A percentile compares a stretch with the other conserved stretches of the same genome.
Evolutionary conservation across 441 rosid genomes (phyloP).

Genomic region (Jatropha podagrica): DNA sequence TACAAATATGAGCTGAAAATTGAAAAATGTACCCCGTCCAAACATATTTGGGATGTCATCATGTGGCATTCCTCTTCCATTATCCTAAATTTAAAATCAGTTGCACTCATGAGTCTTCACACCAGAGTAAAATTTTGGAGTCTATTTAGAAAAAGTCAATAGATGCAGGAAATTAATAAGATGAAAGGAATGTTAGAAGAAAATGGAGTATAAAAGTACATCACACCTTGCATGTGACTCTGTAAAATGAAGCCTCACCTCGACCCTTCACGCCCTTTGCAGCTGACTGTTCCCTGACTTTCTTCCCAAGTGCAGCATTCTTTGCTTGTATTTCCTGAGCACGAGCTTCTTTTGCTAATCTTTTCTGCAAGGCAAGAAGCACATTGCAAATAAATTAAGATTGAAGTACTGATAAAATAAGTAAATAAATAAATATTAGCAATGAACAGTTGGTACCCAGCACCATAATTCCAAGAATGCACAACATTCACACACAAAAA

Average conservation of each 20-base stretch:
- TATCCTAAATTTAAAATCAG: slow-evolving; percentile 59
- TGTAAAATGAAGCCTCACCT: slow-evolving; percentile 92
- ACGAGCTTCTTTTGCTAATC: slow-evolving; percentile 91
- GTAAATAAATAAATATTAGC: not conserved
- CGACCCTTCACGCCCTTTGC: slow-evolving; percentile 72
- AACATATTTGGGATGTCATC: slow-evolving; percentile 99
- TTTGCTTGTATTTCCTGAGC: slow-evolving; percentile 82
- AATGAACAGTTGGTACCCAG: not conserved
- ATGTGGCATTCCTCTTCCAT: slow-evolving; percentile 99
- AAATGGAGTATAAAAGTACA: slow-evolving; percentile 19
- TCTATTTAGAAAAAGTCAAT: not conserved
- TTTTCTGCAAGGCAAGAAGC: slow-evolving; percentile 53
- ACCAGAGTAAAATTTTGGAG: not conserved
- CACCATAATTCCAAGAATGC: not conserved
- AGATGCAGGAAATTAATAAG: slow-evolving; percentile 2
- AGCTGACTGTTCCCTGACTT: slow-evolving; percentile 67
- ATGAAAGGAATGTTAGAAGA: slow-evolving; percentile 6
- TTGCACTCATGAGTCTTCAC: slow-evolving; percentile 10
- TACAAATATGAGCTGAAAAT: slow-evolving; percentile 22
- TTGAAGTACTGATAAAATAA: slow-evolving; percentile 12
- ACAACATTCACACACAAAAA: not conserved
- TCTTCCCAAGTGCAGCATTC: slow-evolving; percentile 75
- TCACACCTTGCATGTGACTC: slow-evolving; percentile 94
- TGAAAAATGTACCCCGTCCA: slow-evolving; percentile 68
- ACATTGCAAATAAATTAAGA: not conserved